A percentile compares a stretch with the other conserved stretches of the same genome.
Conservation (phyloP, 176 grass and related monocot genomes). For the Urochloa ruziziensis region DNA sequence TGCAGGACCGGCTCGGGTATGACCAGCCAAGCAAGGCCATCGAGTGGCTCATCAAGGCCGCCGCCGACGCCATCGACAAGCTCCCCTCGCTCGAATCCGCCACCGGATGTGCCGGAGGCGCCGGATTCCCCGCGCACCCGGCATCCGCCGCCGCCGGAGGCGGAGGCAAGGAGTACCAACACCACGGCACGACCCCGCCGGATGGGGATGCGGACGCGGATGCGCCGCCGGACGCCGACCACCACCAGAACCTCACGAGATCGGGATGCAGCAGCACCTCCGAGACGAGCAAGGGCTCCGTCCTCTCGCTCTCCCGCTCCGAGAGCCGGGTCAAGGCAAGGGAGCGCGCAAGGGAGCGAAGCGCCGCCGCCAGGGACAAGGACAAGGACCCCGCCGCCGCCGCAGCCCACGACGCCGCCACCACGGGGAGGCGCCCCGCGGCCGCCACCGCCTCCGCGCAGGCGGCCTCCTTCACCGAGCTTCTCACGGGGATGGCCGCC, state of each 20-base stretch:
- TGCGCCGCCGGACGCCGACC: neutral
- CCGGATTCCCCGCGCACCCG: constrained; percentile 31
- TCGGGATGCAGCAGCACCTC: constrained; percentile 86
- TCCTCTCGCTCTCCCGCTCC: constrained; percentile 72
- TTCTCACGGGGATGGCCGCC: constrained; percentile 62
- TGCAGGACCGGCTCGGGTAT: constrained; percentile 75
- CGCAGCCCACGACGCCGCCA: neutral
- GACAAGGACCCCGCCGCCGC: constrained; percentile 17
- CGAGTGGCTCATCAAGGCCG: constrained; percentile 90
- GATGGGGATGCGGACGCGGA: neutral
- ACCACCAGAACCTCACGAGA: constrained; percentile 51
- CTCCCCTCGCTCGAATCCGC: constrained; percentile 49
- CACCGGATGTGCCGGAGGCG: too few species aligned
- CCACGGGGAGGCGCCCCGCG: neutral
- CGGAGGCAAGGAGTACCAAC: constrained; percentile 16
- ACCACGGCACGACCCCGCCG: constrained; percentile 37
- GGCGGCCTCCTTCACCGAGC: constrained; percentile 69
- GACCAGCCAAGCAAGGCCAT: constrained; percentile 92
- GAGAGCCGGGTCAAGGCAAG: constrained; percentile 79
- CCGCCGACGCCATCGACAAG: constrained; percentile 69
- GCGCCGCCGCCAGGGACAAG: constrained; percentile 35
- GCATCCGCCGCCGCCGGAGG: neutral
- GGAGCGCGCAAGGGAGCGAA: constrained; percentile 67
- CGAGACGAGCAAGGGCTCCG: constrained; percentile 88
- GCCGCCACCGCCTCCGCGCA: neutral